Evolutionary conservation across 2,329 filamentous ascomycete genomes (phyloP).

Genomic region (Monilinia aucupariae): DNA sequence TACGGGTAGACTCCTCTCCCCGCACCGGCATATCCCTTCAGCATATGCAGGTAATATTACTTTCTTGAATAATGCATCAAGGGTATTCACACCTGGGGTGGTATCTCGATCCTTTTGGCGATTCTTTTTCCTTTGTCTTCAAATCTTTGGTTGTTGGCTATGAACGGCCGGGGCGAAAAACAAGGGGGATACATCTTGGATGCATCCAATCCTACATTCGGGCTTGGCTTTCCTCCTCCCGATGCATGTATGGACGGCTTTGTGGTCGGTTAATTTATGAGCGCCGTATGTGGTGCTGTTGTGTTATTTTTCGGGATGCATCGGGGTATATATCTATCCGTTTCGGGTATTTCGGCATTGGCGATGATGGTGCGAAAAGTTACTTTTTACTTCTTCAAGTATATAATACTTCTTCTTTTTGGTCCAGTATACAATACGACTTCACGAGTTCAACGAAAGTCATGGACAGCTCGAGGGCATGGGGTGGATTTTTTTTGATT

Average conservation of each 20-base stretch:
- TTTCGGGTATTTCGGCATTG: not conserved
- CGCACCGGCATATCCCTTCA: not conserved
- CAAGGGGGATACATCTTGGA: not conserved
- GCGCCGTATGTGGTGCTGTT: not conserved
- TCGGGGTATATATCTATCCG: not conserved
- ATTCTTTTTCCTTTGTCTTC: not conserved
- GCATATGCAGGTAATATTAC: slow-evolving; percentile 2
- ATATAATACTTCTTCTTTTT: not conserved
- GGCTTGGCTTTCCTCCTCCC: not conserved
- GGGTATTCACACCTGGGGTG: not conserved
- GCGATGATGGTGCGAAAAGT: not conserved
- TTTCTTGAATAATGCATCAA: not conserved
- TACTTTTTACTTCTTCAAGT: not conserved
- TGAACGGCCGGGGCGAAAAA: not conserved
- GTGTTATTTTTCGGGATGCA: not conserved
- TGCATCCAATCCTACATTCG: not conserved
- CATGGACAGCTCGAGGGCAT: not conserved
- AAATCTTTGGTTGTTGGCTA: not conserved
- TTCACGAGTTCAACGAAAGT: not conserved
- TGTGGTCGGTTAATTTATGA: slow-evolving; percentile 1
- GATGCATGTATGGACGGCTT: not conserved
- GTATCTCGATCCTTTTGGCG: not conserved
- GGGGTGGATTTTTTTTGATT: not conserved
- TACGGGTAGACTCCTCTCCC: not conserved
- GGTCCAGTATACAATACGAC: not conserved